Evolutionary conservation across 225 moss, liverwort and hornwort species (phyloP).

Genomic region (Takakia lepidozioides): DNA sequence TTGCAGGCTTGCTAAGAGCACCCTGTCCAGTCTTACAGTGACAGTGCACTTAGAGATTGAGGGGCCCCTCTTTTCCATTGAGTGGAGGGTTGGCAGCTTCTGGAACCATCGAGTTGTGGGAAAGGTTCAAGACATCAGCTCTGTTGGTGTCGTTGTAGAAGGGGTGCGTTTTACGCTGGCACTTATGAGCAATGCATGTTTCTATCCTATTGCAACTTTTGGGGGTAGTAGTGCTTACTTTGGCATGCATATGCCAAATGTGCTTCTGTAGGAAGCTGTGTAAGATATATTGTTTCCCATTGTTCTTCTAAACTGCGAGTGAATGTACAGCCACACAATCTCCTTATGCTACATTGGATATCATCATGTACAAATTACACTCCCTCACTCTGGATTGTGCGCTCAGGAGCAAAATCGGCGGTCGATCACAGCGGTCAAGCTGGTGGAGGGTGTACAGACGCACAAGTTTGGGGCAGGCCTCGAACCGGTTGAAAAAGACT

Average conservation of each 20-base stretch:
- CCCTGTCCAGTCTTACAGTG: constrained; percentile 56
- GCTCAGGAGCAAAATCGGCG: constrained; percentile 48
- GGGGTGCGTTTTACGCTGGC: constrained; percentile 19
- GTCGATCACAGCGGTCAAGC: constrained; percentile 29
- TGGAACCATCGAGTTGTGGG: constrained; percentile 65
- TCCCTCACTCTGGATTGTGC: constrained; percentile 1
- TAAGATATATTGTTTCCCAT: neutral
- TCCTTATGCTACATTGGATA: neutral
- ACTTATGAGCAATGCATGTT: constrained; percentile 7
- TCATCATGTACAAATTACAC: neutral
- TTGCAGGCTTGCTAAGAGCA: constrained; percentile 60
- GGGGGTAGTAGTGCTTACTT: neutral
- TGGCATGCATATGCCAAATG: neutral
- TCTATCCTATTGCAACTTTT: neutral
- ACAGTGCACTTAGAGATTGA: constrained; percentile 49
- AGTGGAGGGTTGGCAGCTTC: constrained; percentile 53
- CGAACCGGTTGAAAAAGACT: constrained; percentile 57
- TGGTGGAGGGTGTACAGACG: constrained; percentile 49
- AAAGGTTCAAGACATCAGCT: constrained; percentile 41
- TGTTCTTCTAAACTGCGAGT: neutral
- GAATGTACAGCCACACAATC: neutral
- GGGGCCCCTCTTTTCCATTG: constrained; percentile 42
- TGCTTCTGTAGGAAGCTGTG: neutral
- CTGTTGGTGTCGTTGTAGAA: constrained; percentile 46
- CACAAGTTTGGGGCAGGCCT: constrained; percentile 72